Evolutionary conservation across 1,284 basidiomycete species (phyloP), one percentile per base, ranked within the genome.

Genomic region (Rhodotorula sp.): DNA sequence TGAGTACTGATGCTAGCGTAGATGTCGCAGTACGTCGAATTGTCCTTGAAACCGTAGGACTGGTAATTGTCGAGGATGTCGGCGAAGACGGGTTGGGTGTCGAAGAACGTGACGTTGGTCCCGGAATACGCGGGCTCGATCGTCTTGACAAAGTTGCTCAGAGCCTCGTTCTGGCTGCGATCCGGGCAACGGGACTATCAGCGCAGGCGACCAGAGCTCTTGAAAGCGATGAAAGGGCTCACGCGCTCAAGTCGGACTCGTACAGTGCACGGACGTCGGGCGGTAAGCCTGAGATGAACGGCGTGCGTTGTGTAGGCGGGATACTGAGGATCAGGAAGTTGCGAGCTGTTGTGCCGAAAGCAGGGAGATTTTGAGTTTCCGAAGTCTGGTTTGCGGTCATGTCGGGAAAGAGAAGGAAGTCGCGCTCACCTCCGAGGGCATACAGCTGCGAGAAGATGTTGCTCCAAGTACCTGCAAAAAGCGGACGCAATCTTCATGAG

Each of bases 291-390:
- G 28, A 47, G 45, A 49, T 49, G 26, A 49, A 15, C 1, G 47
- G 60, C 26, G 47, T 63, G 21, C n/a, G 68, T 23, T 19, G 50
- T 3, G 50, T 69, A 10, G 71, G 64, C 21, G 71, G 71, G 1
- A 72, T 52, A 16, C 64, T 62, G 4, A 72, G 31, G n/a, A 72
- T 21, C 5, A 72, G 58, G 19, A 72, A 69, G 31, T 72, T 68
- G 14, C 71, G 64, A 6, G 59, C 55, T 34, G 54, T 34, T 45
- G 38, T 8, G 3, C 23, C 2, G 14, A 18, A 18, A 16, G 2
- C 14, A 21, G 21, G 15, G 5, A 38, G 34, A 12, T 26, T 16
- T 6, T 2, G 18, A 7, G 31, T 5, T n/a, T 19, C 8, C 8
- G 2, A 21, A 15, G 19, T 52, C 7, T 52, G 23, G 23, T 52